Base-by-base conservation (phyloP, 257 asterid genomes). In the Datura wrightii region DNA sequence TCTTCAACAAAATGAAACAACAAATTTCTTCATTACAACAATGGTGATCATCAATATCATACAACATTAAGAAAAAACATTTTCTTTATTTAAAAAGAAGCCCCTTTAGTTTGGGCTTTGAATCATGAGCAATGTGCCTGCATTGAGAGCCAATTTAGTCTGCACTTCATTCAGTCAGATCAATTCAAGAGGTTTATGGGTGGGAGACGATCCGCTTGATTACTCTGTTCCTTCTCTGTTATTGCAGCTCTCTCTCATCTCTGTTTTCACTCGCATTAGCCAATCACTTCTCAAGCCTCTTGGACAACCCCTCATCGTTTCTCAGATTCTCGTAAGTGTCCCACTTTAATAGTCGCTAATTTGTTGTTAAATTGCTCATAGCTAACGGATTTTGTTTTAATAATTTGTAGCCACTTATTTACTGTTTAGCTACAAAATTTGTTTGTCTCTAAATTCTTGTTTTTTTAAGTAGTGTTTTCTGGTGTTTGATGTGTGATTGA, bases 241-340 rank as follows among this genome's bases (percentile, higher is more conserved):
- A 72, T 86, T 91, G 84, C 94, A 93, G 86, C 87, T 92, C 58
- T 91, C 94, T 55, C 87, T 91, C 10, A 86, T 93, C 59, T 92
- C 95, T 53, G n/a, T 87, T 69, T 66, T 88, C 70, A 89, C 97
- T 71, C 92, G 92, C 36, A n/a, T 80, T 52, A 6, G 90, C 50
- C 92, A 90, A 79, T 89, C 84, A 88, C 82, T 93, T 78, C 94
- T 93, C 84, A 90, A 72, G 85, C 94, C 93, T 24, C 44, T 90
- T 44, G 92, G 93, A 85, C 94, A 93, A 78, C 95, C 97, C 85
- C 74, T 90, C 83, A 88, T 92, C 74, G 91, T 93, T 58, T 90
- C 94, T 74, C 97, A 93, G 84, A 93, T 93, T 88, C 91, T 92
- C 41, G 97, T 93, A 85, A 92, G 93, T 63, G 48, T 36, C 10